These are phyloP conservation scores for Citrus medica DNA, from an alignment of 345 rosid species.

Conservation along the genomic window DNA sequence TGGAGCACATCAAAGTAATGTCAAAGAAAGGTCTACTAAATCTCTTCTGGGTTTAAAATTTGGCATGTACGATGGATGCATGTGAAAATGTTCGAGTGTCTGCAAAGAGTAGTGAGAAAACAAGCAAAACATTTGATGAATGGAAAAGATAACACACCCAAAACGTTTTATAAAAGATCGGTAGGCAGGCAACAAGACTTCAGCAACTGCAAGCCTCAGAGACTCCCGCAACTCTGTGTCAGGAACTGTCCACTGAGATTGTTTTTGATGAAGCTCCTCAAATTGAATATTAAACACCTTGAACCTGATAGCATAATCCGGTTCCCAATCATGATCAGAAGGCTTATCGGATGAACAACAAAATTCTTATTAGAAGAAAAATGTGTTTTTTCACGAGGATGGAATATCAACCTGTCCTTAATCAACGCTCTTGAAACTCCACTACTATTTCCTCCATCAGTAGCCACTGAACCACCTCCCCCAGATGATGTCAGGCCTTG, in stretches of 20 bases:
- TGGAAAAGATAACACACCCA: slow-evolving; percentile 44
- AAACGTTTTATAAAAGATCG: slow-evolving; percentile 84
- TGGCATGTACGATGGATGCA: background rate
- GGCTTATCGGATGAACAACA: background rate
- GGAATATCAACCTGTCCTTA: slow-evolving; percentile 66
- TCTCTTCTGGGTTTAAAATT: background rate
- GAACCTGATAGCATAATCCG: slow-evolving; percentile 50
- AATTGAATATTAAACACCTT: slow-evolving; percentile 84
- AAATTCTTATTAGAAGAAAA: background rate
- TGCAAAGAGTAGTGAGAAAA: background rate
- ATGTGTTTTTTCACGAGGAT: background rate
- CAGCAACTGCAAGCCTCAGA: slow-evolving; percentile 96
- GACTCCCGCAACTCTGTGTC: slow-evolving; percentile 96
- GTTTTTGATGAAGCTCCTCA: slow-evolving; percentile 97
- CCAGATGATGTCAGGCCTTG: slow-evolving; percentile 98
- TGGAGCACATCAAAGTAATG: slow-evolving; percentile 21
- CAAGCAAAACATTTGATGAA: slow-evolving; percentile 75
- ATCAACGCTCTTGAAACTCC: slow-evolving; percentile 86
- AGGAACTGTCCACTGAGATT: slow-evolving; percentile 96
- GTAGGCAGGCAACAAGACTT: slow-evolving; percentile 94
- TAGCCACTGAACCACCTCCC: slow-evolving; percentile 65
- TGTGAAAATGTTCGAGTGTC: too few species aligned
- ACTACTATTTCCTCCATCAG: slow-evolving; percentile 80
- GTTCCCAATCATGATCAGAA: slow-evolving; percentile 18
- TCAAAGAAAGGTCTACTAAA: background rate